Evolutionary conservation across 2,329 filamentous ascomycete species (phyloP).

Genomic region (Botryotinia calthae): DNA sequence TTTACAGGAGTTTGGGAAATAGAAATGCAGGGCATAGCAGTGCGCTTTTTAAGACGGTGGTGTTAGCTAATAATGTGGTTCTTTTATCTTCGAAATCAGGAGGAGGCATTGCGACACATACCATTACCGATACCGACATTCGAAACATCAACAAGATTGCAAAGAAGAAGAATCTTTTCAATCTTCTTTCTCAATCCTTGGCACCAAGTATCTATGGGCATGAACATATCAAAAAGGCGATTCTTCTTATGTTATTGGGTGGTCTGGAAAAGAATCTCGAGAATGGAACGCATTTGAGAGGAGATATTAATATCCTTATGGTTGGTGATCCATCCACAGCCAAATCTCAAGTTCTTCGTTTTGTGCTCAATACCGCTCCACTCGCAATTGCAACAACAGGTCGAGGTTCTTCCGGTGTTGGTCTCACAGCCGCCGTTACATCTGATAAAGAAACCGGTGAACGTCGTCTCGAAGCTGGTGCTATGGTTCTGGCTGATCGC

Average conservation of each 20-base stretch:
- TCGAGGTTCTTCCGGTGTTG: constrained; percentile 93
- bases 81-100: constrained; percentile 94
- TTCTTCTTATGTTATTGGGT: constrained; percentile 89
- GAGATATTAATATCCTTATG: constrained; percentile 99
- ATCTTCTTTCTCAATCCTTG: constrained; percentile 87
- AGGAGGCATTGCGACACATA: constrained; percentile 85
- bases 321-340: constrained; percentile 97
- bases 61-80: constrained; percentile 93
- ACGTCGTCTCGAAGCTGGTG: constrained; percentile 89
- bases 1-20: constrained; percentile 91
- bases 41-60: constrained; percentile 89
- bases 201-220: constrained; percentile 97
- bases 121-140: constrained; percentile 94
- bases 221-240: constrained; percentile 96
- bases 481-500: constrained; percentile 96
- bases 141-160: constrained; percentile 97
- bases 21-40: constrained; percentile 87
- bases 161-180: constrained; percentile 91
- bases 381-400: constrained; percentile 96
- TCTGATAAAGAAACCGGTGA: constrained; percentile 97
- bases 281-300: constrained; percentile 94
- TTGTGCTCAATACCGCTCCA: constrained; percentile 94
- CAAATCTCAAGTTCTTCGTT: constrained; percentile 95
- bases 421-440: constrained; percentile 94
- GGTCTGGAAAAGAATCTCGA: constrained; percentile 98